phyloP scores from a whole-genome alignment of 176 grass and related monocot genomes.

The Cenchrus fungigraminus region DNA sequence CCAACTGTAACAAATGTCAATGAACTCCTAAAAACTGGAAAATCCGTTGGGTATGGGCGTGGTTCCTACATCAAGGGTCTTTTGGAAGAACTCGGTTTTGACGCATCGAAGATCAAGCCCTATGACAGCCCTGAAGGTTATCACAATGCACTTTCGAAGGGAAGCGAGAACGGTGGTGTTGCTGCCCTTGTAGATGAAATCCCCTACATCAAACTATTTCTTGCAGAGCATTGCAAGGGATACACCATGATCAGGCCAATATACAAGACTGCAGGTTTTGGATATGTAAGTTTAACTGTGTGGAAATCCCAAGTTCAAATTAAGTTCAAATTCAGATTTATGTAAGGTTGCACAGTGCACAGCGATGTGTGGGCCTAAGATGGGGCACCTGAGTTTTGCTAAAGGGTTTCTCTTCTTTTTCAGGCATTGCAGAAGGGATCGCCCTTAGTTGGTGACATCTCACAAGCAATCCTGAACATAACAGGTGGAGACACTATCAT shows the following conservation, averaged over 20 bases:
- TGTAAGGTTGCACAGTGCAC: not conserved
- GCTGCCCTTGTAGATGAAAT: constrained; percentile 51
- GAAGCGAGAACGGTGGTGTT: constrained; percentile 64
- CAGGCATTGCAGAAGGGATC: constrained; percentile 55
- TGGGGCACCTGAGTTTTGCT: not conserved
- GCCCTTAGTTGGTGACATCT: constrained; percentile 41
- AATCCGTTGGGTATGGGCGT: constrained; percentile 38
- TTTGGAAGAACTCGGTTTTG: constrained; percentile 46
- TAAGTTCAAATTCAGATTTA: not conserved
- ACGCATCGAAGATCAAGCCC: constrained; percentile 34
- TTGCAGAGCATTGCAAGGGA: constrained; percentile 47
- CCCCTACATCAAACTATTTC: constrained; percentile 61
- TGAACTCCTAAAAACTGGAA: constrained; percentile 47
- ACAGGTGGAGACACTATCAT: constrained; percentile 40
- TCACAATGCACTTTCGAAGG: constrained; percentile 43
- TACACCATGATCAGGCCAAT: constrained; percentile 68
- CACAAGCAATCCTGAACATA: constrained; percentile 60
- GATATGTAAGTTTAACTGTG: constrained; percentile 57
- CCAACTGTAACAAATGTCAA: constrained; percentile 47
- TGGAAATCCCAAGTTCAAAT: no score
- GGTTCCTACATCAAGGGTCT: constrained; percentile 50
- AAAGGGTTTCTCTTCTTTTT: not conserved
- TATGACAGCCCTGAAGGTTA: constrained; percentile 31
- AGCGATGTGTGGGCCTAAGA: not conserved
- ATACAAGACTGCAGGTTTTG: constrained; percentile 62